Conservation (phyloP, 2,329 filamentous ascomycete genomes). For the Immersiporthe knoxdaviesiana region DNA sequence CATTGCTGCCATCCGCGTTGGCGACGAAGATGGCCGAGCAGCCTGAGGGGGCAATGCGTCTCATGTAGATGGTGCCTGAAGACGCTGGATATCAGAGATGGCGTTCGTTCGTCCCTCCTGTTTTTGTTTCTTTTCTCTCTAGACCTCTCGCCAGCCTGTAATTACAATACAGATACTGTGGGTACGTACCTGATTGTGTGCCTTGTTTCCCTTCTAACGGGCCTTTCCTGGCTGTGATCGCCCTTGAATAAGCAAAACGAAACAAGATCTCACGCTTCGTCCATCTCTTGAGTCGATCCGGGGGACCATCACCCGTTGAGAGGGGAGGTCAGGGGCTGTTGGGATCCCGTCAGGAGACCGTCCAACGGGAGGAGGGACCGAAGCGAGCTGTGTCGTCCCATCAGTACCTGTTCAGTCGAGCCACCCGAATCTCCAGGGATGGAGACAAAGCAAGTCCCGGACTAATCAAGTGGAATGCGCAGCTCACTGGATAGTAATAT, state of each 20-base stretch:
- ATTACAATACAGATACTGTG: too few species aligned
- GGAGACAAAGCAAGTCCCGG: background rate
- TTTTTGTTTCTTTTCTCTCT: too few species aligned
- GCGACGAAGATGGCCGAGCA: conserved; percentile 37
- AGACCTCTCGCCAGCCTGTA: too few species aligned
- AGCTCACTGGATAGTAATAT: too few species aligned
- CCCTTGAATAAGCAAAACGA: background rate
- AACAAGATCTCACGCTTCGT: background rate
- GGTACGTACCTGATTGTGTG: background rate
- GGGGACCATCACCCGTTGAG: background rate
- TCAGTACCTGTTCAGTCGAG: background rate
- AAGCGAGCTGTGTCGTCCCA: background rate
- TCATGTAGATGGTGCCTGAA: conserved; percentile 23
- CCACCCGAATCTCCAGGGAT: background rate
- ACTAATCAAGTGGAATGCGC: too few species aligned
- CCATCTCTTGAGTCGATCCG: background rate
- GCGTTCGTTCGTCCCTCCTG: background rate
- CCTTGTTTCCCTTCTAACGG: background rate
- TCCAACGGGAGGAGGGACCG: background rate
- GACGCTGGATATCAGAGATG: background rate
- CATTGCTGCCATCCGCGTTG: conserved; percentile 44
- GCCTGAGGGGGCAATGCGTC: conserved; percentile 31
- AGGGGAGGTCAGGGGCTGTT: background rate
- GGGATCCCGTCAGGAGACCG: background rate
- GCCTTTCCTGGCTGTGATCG: background rate